These are phyloP conservation scores for Sergeia podlipaevii DNA, from an alignment of 208 protist species.

Conservation along the genomic window DNA sequence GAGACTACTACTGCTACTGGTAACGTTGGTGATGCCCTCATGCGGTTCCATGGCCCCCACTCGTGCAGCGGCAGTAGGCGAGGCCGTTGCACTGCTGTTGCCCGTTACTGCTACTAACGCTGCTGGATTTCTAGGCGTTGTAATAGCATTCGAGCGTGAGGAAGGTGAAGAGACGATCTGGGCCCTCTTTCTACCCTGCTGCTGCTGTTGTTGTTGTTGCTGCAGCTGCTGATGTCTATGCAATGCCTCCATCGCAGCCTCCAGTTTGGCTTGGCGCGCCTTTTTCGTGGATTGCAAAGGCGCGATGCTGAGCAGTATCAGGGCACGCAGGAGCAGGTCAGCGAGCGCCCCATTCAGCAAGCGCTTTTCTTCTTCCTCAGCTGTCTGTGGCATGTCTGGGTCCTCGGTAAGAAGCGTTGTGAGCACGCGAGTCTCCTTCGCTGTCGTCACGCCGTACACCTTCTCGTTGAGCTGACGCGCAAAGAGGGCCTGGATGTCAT, in stretches of 20 bases:
- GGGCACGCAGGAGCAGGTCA: slow-evolving; percentile 32
- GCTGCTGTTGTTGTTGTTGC: no score
- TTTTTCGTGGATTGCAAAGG: slow-evolving; percentile 28
- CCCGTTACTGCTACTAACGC: no score
- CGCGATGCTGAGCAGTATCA: slow-evolving; percentile 55
- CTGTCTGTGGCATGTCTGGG: slow-evolving; percentile 36
- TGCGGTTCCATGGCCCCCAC: no score
- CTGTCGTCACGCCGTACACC: slow-evolving; percentile 60
- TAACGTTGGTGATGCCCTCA: no score
- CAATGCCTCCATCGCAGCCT: slow-evolving; percentile 40
- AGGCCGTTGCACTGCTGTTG: no score
- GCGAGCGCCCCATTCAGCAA: slow-evolving; percentile 38
- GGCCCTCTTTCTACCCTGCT: no score
- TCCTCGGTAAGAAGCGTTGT: slow-evolving; percentile 39
- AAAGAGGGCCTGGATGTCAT: slow-evolving; percentile 57
- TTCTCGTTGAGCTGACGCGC: slow-evolving; percentile 53
- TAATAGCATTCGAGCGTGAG: no score
- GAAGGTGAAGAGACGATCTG: no score
- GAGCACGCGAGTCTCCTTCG: slow-evolving; percentile 72
- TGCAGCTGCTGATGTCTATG: no score
- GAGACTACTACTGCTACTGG: no score
- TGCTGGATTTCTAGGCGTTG: no score
- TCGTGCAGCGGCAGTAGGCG: no score
- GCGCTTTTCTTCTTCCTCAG: slow-evolving; percentile 51
- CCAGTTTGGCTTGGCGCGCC: slow-evolving; percentile 32